A percentile compares a stretch with the other conserved stretches of the same genome.
Evolutionary conservation across 805 yeast genomes (phyloP).

Genomic region (Yarrowia osloensis): DNA sequence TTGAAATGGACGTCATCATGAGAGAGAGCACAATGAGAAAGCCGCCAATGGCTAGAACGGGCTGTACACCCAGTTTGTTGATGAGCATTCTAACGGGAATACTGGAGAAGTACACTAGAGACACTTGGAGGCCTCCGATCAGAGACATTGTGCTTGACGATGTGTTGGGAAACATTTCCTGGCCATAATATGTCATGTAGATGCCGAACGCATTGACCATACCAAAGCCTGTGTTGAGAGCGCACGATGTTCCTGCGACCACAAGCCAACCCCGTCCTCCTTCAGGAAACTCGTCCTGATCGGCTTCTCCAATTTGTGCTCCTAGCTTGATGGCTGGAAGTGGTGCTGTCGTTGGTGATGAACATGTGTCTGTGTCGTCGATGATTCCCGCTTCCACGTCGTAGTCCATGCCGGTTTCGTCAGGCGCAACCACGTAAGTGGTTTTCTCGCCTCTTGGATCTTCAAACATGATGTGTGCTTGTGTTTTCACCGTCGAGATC

Average conservation of each 20-base stretch:
- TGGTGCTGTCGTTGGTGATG: not conserved
- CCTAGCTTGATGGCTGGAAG: not conserved
- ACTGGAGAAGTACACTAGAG: constrained; percentile 46
- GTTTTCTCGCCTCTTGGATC: not conserved
- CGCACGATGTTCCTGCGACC: constrained; percentile 50
- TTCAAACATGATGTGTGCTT: not conserved
- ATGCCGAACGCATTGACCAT: constrained; percentile 61
- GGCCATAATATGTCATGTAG: constrained; percentile 54
- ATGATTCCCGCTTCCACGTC: constrained; percentile 1
- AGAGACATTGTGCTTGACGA: constrained; percentile 52
- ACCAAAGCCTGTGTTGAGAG: constrained; percentile 57
- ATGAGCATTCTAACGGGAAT: constrained; percentile 46
- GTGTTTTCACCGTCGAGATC: not conserved
- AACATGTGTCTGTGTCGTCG: constrained; percentile 8
- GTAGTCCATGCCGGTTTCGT: not conserved
- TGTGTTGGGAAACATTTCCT: constrained; percentile 47
- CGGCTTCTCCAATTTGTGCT: constrained; percentile 36
- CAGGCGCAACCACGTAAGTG: not conserved
- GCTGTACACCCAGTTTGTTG: constrained; percentile 49
- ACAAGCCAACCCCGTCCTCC: constrained; percentile 58
- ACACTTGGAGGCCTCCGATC: constrained; percentile 57
- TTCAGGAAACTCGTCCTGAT: constrained; percentile 46
- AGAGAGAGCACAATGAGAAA: constrained; percentile 49
- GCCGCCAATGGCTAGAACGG: constrained; percentile 49
- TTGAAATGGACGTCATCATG: constrained; percentile 51